Evolutionary conservation across 352 stramenopile species (phyloP), one percentile per base, ranked within the genome.

Genomic region (Elongisporangium undulatum): DNA sequence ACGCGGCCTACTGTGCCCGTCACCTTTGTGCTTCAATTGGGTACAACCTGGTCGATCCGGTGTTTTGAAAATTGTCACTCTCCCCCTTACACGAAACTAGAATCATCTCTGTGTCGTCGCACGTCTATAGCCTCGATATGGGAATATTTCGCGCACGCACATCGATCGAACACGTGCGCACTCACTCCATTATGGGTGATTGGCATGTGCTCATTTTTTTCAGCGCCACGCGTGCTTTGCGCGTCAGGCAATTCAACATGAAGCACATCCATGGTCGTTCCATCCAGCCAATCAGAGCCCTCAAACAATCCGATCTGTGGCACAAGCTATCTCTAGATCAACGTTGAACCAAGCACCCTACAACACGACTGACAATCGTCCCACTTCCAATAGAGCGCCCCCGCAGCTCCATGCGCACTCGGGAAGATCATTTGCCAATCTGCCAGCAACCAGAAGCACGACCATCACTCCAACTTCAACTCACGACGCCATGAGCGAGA

Each of bases 401-500:
- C 7, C 24, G 24, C 24, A 34, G 24, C 24, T 34, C 24, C 24
- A 7, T 34, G n/a, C n/a, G n/a, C 29, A 41, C 29, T 41, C 26
- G 5, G 29, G 29, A 15, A 41, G 29, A 9, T 41, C 29, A 41
- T 41, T 41, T 41, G 29, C 29, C 29, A 41, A 41, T 41, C 29
- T 41, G 29, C 29, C 29, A 41, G 29, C 29, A 15, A 41, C 29
- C 29, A 41, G 29, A 41, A 41, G 29, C 8, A 9, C 29, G 29
- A 41, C 29, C 29, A 41, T 13, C 29, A 41, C 29, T 41, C 29
- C 29, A 41, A 41, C 29, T 41, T 41, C 29, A 41, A 41, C 29
- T 41, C 29, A 41, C 8, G 29, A 41, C 29, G 20, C 16, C 57
- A 72, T 74, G 66, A 53, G 66, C 20, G 67, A 79, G 55, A 34